Evolutionary conservation across 1,284 basidiomycete genomes (phyloP), one percentile per base, ranked within the genome.

Genomic region (Trichosporon sp.): DNA sequence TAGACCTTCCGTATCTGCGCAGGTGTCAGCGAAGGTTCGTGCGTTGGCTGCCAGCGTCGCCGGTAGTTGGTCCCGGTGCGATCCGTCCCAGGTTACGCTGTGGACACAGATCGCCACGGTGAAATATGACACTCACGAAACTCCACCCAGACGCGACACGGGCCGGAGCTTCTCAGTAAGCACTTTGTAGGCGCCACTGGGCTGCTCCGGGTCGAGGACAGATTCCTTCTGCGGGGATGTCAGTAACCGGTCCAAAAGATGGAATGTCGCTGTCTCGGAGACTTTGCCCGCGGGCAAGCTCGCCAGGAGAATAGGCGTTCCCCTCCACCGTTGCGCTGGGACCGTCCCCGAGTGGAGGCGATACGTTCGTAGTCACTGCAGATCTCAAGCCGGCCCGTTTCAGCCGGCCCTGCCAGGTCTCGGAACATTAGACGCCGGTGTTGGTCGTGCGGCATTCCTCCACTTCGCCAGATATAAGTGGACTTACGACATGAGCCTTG

Each of bases 71-170:
- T 21, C 21, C 51, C 51, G 51, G 51, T 8, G 19, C 51, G 21
- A 26, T 26, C 26, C 26, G 26, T 26, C 26, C 26, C 26, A 26
- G 19, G 1, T 16, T 19, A 26, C 51, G 10, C 46, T 4, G 46
- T 16, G 46, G 46, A 48, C 46, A 48, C 46, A 48, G 46, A 48
- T 35, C 26, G 56, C 31, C 59, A 54, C 59, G 56, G 63, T 43
- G 48, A 51, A 37, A 32, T 7, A 37, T 6, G 31, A 35, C 59
- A 75, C 88, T 79, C 90, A 92, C 66, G 85, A 86, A 26, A 84
- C 84, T 4, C 90, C 90, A 5, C 91, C 91, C 26, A 92, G 81
- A 40, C 91, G 86, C 2, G 88, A 87, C 16, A 92, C 84, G 0
- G 90, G 87, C 32, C 87, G 85, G 67, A 92, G 85, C 80, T 89